Evolutionary conservation across 2,329 filamentous ascomycete genomes (phyloP).

Genomic region (Ophiostoma himal-ulmi): DNA sequence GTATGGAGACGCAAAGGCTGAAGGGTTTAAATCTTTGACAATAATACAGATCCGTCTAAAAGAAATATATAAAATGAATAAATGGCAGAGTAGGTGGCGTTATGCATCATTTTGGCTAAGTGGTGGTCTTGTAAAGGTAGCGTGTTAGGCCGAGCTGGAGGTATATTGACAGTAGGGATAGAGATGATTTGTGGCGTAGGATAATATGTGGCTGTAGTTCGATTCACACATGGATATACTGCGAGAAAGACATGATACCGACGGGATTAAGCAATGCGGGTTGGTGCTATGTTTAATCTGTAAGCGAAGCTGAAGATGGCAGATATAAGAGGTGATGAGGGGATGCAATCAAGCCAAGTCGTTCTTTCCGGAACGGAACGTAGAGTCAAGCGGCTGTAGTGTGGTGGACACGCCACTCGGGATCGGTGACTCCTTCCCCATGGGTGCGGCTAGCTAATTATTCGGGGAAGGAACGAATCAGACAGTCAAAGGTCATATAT

Average conservation of each 20-base stretch:
- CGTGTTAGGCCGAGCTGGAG: neutral
- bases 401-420: neutral
- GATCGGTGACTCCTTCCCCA: conserved; percentile 20
- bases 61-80: conserved; percentile 18
- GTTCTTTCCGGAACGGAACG: conserved; percentile 11
- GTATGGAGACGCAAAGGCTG: neutral
- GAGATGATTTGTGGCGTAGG: neutral
- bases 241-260: conserved; percentile 2
- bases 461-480: neutral
- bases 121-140: neutral
- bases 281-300: neutral
- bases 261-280: neutral
- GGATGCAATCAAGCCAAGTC: neutral
- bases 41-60: conserved; percentile 10
- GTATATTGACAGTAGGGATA: neutral
- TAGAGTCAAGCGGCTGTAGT: neutral
- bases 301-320: neutral
- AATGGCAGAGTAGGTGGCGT: neutral
- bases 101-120: conserved; percentile 24
- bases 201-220: neutral
- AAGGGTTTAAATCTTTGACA: neutral
- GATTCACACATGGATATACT: neutral
- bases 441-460: neutral
- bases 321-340: neutral
- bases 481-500: neutral